Base-by-base conservation (phyloP, 1,139 yeast species). In the Hyphopichia pseudoburtonii region DNA sequence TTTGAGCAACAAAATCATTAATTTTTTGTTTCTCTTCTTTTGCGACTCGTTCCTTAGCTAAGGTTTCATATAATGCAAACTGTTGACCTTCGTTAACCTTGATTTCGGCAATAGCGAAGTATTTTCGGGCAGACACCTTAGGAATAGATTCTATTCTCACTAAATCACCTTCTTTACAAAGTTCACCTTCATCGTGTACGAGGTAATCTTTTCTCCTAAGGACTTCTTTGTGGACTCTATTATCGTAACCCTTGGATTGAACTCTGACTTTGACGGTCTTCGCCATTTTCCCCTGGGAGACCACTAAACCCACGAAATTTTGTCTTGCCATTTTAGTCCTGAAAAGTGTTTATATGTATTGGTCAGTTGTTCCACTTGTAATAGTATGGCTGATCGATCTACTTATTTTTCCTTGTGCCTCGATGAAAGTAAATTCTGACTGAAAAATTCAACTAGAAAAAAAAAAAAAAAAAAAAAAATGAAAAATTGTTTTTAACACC, bases 211-310 rank as follows among this genome's bases (percentile, higher is more conserved):
- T 86, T 66, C 90, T 80, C 51, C 76, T 80, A 54, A 86, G 68
- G 44, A 86, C 75, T 50, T 87, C 89, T 63, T 86, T 86, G 60
- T 86, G 86, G 48, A 87, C 79, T 45, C 73, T 69, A 46, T 75
- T 76, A 60, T 86, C 84, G 66, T 82, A 86, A 28, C 75, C 70
- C 52, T 76, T 80, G 31, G 78, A 78, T 57, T 85, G 86, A 31
- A 92, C 92, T 43, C 96, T 78, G 44, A 92, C 97, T 69, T 89
- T 90, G 47, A 92, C 90, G 46, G 97, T 90, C 71, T 92, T 92
- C 63, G 78, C 76, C 97, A 90, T 90, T 60, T 88, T 88, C 32
- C 97, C 97, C 59, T 89, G 97, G 40, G 97, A 87, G 28, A 88
- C 82, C 50, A 92, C 97, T 60, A 88, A 81, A 37, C 98, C 98